Evolutionary conservation across 2,329 filamentous ascomycete species (phyloP), one percentile per base, ranked within the genome.

Genomic region (Ceratocystis papillata): DNA sequence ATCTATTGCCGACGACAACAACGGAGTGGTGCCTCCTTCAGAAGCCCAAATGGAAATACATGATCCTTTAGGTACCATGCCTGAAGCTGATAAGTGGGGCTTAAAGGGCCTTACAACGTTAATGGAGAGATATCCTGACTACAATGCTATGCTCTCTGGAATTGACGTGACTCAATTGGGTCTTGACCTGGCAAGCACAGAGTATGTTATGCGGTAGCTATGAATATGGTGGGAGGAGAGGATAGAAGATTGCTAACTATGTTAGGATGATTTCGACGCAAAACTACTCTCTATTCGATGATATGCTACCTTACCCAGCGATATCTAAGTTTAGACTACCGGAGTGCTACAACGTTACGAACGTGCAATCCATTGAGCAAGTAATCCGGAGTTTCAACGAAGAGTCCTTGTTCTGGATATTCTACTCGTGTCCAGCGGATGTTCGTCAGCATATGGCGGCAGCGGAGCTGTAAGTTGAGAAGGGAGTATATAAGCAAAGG

Each of bases 381-480:
- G 87, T 87, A 73, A 84, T 87, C 62, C 78, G 78, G 50, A 86
- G 81, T 69, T 87, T 87, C 74, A 87, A 86, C 70, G 85, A 87
- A 69, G 85, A 87, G 74, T 86, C 85, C 0, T 75, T 87, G 61
- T 83, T 87, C 73, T 86, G 83, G 80, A 87, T 87, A 69, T 87
- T 87, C 71, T 87, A 87, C 73, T 85, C 82, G 74, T 85, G 82
- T 68, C 83, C 85, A 6, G 78, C 80, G 57, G 84, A 87, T 70
- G 72, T 81, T 45, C 83, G 85, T 73, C 85, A 87, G 72, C 80
- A 84, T 61, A 76, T 85, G 75, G 85, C 85, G 2, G 84, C 85
- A 0, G 76, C 80, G 50, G 83, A 87, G 72, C 76, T 87, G 83
- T 87, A 75, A 75, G 82, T 59, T 8, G 46, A n/a, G 10, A 59